These are phyloP conservation scores for Penicillium odoratum DNA, from an alignment of 495 filamentous ascomycete species.

Conservation along the genomic window DNA sequence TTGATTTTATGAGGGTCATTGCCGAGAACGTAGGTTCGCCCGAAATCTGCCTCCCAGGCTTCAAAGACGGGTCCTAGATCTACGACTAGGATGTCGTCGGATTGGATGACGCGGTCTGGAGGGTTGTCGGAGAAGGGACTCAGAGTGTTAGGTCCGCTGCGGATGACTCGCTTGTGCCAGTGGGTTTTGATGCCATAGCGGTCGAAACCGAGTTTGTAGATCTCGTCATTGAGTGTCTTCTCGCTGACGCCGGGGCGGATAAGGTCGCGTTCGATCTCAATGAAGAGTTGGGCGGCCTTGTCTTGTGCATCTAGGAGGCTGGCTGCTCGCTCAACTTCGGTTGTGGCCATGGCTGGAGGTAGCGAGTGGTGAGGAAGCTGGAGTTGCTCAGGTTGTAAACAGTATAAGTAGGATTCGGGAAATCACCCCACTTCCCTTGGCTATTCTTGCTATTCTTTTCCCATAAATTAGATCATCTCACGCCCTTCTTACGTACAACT, in stretches of 20 bases:
- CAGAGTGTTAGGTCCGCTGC: slow-evolving; percentile 51
- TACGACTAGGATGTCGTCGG: slow-evolving; percentile 50
- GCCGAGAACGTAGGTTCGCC: slow-evolving; percentile 49
- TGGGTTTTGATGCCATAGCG: slow-evolving; percentile 45
- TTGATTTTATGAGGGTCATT: slow-evolving; percentile 43
- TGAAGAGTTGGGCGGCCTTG: slow-evolving; percentile 46
- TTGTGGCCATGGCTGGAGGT: background rate
- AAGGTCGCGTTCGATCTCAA: slow-evolving; percentile 47
- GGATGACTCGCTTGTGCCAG: slow-evolving; percentile 54
- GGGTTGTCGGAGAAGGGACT: slow-evolving; percentile 48
- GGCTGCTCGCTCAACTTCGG: slow-evolving; percentile 27
- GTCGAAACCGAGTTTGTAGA: slow-evolving; percentile 45
- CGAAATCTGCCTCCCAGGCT: slow-evolving; percentile 53
- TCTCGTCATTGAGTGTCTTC: slow-evolving; percentile 48
- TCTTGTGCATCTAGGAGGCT: slow-evolving; percentile 43
- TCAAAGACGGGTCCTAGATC: slow-evolving; percentile 54
- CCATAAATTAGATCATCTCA: too few species aligned
- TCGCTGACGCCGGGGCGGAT: slow-evolving; percentile 48
- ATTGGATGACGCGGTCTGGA: slow-evolving; percentile 46
- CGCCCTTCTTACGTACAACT: too few species aligned
- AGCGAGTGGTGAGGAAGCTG: background rate
- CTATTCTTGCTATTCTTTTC: too few species aligned
- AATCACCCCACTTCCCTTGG: too few species aligned
- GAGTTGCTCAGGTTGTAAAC: background rate
- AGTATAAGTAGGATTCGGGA: too few species aligned